Conservation (phyloP, 441 rosid genomes). For the Corymbia citriodora region DNA sequence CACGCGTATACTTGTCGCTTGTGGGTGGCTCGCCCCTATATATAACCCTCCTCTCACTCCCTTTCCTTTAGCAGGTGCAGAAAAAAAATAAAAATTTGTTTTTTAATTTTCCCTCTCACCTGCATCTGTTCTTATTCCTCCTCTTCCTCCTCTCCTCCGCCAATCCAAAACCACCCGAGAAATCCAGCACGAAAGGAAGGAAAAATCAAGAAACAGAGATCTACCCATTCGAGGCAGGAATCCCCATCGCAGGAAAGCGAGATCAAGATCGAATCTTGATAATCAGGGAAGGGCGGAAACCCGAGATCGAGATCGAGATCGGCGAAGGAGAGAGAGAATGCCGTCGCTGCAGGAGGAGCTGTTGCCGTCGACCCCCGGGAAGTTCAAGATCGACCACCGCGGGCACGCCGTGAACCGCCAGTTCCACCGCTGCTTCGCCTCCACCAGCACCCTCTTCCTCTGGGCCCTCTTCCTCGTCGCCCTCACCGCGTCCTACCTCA, state of each 20-base stretch:
- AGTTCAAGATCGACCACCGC: conserved; percentile 53
- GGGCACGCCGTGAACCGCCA: conserved; percentile 8
- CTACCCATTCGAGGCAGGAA: not conserved
- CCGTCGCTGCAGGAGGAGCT: conserved; percentile 75
- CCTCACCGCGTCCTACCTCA: conserved; percentile 2
- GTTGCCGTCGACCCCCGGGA: conserved; percentile 96
- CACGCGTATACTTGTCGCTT: conserved; percentile 58
- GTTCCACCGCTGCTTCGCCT: conserved; percentile 5
- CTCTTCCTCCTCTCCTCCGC: not conserved
- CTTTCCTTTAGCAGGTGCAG: conserved; percentile 45
- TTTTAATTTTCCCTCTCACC: conserved; percentile 3
- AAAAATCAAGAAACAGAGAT: not conserved
- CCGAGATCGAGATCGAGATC: not conserved
- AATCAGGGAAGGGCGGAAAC: not conserved
- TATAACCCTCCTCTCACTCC: conserved; percentile 17
- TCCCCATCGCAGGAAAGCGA: not conserved
- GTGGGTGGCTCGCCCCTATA: conserved; percentile 29
- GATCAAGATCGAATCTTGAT: not conserved
- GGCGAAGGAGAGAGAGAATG: conserved; percentile 24
- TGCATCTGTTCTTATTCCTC: conserved; percentile 23
- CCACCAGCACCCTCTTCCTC: conserved; percentile 6
- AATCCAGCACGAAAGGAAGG: too few species aligned
- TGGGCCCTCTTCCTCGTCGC: conserved; percentile 8
- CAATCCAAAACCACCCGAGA: not conserved
- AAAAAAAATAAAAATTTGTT: not conserved